Evolutionary conservation across 2,329 filamentous ascomycete genomes (phyloP), one percentile per base, ranked within the genome.

Genomic region (Fulvia fulva): DNA sequence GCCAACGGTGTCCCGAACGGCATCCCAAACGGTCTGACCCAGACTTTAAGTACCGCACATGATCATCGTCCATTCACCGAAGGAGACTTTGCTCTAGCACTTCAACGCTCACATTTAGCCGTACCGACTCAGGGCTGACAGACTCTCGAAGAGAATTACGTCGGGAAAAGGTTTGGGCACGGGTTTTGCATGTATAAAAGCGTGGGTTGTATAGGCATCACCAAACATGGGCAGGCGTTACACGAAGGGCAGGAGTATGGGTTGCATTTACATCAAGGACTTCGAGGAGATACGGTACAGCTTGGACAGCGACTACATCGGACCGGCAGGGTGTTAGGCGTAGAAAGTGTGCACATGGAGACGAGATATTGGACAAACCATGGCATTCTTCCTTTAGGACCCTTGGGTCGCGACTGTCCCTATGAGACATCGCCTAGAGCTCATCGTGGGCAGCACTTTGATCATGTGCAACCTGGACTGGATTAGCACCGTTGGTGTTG

Each of bases 11-110:
- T 46, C 8, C 19, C 43, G 67, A 7, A 68, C 26, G 44, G 44
- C 19, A 6, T 46, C 8, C 19, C 43, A 67, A 7, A 68, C 66
- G 26, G 67, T 62, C 46, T 70, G 12, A 34, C 57, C 11, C 55
- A 62, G 47, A 60, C 58, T 8, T 55, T 62, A 37, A 60, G 59
- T 21, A 70, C 63, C 23, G 70, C 70, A 25, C 68, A 72, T 49
- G 68, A 70, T 49, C 72, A 75, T 52, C 61, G 70, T 21, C 74
- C 74, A 1, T 80, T 80, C 62, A 73, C 76, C 2, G 70, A 76
- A 25, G 75, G 78, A 52, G 77, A 80, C 26, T 71, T 80, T 47
- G 74, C 75, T 44, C 65, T 75, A 8, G 78, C 78, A 0, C 65
- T 80, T 53, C 69, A 75, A 51, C 69, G 71, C 43, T 77, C 76